Evolutionary conservation across 257 asterid genomes (phyloP).

Genomic region (Solanum arcanum): DNA sequence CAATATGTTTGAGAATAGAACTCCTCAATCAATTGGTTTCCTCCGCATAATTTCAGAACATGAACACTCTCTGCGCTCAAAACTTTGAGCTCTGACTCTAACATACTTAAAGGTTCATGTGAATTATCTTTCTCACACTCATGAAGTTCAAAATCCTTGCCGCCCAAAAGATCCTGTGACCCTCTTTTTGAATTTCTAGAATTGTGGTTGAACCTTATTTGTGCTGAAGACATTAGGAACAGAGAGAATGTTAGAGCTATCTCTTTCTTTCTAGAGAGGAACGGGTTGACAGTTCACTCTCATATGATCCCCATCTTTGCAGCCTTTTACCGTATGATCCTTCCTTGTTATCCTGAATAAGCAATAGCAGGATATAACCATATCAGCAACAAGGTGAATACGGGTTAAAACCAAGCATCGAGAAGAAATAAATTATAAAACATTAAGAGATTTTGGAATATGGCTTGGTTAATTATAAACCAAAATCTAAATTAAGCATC

Average conservation of each 20-base stretch:
- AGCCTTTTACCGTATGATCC: background rate
- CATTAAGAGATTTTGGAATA: background rate
- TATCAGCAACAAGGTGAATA: background rate
- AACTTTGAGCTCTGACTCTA: slow-evolving; percentile 17
- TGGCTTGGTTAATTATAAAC: background rate
- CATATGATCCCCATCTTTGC: background rate
- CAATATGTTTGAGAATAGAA: slow-evolving; percentile 20
- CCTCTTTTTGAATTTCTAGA: slow-evolving; percentile 23
- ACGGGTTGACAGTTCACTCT: background rate
- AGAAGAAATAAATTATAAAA: background rate
- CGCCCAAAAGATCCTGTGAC: slow-evolving; percentile 12
- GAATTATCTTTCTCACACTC: slow-evolving; percentile 15
- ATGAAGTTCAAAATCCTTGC: background rate
- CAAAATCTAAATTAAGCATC: background rate
- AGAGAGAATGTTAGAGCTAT: background rate
- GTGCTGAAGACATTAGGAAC: slow-evolving; percentile 28
- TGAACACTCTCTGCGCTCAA: slow-evolving; percentile 7
- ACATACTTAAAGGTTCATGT: slow-evolving; percentile 8
- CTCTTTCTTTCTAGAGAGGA: background rate
- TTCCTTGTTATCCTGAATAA: background rate
- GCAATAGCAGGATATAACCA: background rate
- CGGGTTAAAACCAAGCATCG: background rate
- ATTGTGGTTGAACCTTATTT: slow-evolving; percentile 16
- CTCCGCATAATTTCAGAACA: slow-evolving; percentile 16
- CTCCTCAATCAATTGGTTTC: slow-evolving; percentile 30